These are phyloP conservation scores for Ganoderma lingzhi DNA, from an alignment of 1,284 basidiomycete genomes.

Conservation along the genomic window DNA sequence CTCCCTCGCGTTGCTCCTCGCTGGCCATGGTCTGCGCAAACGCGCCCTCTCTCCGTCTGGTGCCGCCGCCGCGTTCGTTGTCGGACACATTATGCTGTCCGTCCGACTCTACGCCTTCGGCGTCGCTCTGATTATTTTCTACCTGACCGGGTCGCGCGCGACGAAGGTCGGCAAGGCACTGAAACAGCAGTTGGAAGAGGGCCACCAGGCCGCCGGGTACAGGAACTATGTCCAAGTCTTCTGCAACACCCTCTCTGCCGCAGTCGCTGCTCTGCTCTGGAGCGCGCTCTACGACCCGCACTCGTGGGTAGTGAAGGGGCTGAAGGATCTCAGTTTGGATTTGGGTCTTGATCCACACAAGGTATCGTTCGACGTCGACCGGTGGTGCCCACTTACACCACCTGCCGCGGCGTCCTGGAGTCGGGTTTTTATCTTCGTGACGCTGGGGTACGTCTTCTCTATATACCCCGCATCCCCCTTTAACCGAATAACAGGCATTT, in stretches of 20 bases:
- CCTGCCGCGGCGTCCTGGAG: constrained; percentile 55
- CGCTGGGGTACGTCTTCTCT: constrained; percentile 67
- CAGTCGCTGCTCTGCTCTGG: constrained; percentile 74
- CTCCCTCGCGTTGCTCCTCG: constrained; percentile 52
- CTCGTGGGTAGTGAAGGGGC: constrained; percentile 34
- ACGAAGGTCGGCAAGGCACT: constrained; percentile 82
- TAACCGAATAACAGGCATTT: constrained; percentile 65
- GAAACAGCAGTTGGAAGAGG: constrained; percentile 85
- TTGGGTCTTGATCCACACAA: constrained; percentile 14
- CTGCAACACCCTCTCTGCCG: constrained; percentile 79
- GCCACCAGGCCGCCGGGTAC: constrained; percentile 75
- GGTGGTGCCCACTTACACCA: constrained; percentile 65
- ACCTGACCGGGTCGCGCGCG: constrained; percentile 82
- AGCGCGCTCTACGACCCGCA: constrained; percentile 60
- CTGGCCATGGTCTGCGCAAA: constrained; percentile 59
- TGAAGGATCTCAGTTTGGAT: constrained; percentile 27
- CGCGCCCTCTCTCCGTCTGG: constrained; percentile 75
- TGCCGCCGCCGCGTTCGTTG: constrained; percentile 78
- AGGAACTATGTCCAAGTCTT: constrained; percentile 83
- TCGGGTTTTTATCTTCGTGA: constrained; percentile 66
- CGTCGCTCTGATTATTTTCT: constrained; percentile 81
- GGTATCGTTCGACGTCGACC: constrained; percentile 40
- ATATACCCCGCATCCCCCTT: neutral
- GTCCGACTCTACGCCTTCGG: constrained; percentile 75
- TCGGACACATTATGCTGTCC: constrained; percentile 74